A percentile compares a stretch with the other conserved stretches of the same genome.
Evolutionary conservation across 257 asterid genomes (phyloP).

Genomic region (Rauvolfia tetraphylla): DNA sequence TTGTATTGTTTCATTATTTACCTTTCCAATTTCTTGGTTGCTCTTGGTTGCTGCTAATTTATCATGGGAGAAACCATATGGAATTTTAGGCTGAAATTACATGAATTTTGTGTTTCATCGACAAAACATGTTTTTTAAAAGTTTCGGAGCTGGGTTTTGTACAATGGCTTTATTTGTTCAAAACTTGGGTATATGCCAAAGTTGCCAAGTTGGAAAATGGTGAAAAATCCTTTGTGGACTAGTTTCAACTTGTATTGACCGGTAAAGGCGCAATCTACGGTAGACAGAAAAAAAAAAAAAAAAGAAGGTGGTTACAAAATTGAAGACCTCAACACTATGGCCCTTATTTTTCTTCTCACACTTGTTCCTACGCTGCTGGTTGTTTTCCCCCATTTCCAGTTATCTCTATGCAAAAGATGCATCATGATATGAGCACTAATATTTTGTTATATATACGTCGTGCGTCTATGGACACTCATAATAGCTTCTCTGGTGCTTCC

Average conservation of each 20-base stretch:
- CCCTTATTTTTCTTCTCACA: not conserved
- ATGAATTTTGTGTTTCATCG: not conserved
- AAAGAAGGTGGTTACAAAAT: not conserved
- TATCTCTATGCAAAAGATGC: not conserved
- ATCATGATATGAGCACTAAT: not conserved
- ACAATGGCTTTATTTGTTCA: not conserved
- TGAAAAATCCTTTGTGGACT: not conserved
- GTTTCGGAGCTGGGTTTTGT: not conserved
- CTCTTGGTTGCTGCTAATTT: not conserved
- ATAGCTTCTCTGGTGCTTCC: not conserved
- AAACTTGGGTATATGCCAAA: not conserved
- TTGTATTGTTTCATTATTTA: no score
- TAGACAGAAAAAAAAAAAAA: not conserved
- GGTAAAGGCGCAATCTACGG: not conserved
- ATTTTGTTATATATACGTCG: not conserved
- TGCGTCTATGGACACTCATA: not conserved
- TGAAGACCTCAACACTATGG: not conserved
- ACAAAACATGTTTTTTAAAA: not conserved
- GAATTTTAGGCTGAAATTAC: no score
- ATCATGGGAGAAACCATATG: not conserved
- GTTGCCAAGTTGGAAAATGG: not conserved
- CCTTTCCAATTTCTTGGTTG: not conserved
- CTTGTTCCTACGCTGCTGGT: not conserved
- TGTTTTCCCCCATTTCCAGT: not conserved
- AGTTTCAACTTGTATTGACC: not conserved